A percentile compares a stretch with the other conserved stretches of the same genome.
phyloP scores from a whole-genome alignment of 2,329 filamentous ascomycete species.

The Emericellopsis atlantica region DNA sequence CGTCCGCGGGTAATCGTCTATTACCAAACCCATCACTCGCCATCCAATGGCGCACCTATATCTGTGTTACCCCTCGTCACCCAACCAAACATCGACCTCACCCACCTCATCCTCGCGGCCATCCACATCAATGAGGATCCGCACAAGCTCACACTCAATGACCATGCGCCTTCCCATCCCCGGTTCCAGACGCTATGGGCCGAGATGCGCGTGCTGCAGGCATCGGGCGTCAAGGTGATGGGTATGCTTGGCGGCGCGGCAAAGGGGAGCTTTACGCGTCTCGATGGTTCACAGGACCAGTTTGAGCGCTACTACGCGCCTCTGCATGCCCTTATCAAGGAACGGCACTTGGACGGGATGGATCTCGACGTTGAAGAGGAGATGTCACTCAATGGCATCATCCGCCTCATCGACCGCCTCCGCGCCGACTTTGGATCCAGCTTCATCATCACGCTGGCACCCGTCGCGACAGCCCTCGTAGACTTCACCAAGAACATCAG shows the following conservation, averaged over 20 bases:
- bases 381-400: slow-evolving; percentile 54
- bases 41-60: slow-evolving; percentile 24
- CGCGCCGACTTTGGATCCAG: slow-evolving; percentile 53
- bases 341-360: slow-evolving; percentile 52
- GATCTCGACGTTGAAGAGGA: slow-evolving; percentile 73
- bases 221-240: slow-evolving; percentile 64
- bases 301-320: slow-evolving; percentile 68
- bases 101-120: slow-evolving; percentile 78
- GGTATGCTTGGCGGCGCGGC: slow-evolving; percentile 84
- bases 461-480: slow-evolving; percentile 63
- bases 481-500: slow-evolving; percentile 48
- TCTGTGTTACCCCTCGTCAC: slow-evolving; percentile 40
- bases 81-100: slow-evolving; percentile 37
- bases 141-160: slow-evolving; percentile 62
- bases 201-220: slow-evolving; percentile 61
- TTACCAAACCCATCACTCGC: slow-evolving; percentile 42
- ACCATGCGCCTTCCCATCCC: slow-evolving; percentile 56
- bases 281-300: slow-evolving; percentile 39
- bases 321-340: slow-evolving; percentile 50
- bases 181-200: slow-evolving; percentile 65
- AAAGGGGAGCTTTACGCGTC: slow-evolving; percentile 51
- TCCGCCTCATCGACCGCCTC: slow-evolving; percentile 54
- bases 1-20: slow-evolving; percentile 37
- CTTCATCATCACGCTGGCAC: slow-evolving; percentile 73
- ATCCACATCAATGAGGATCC: slow-evolving; percentile 67